Conservation (phyloP, 805 yeast species). For the Myxozyma vanderwaltii region DNA sequence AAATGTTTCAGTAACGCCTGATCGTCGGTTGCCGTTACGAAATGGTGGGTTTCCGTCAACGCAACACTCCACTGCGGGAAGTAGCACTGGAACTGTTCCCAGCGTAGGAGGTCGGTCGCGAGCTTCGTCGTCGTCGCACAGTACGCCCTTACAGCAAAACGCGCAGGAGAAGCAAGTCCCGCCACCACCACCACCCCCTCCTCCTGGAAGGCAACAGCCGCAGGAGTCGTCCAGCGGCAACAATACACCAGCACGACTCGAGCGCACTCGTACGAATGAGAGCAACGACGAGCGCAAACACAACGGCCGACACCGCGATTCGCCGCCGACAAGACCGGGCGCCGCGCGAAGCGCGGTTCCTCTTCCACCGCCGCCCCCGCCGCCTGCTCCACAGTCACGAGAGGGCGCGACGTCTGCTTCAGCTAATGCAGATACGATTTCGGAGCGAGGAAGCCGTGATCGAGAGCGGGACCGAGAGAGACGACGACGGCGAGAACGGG, state of each 20-base stretch:
- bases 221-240: background rate
- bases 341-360: background rate
- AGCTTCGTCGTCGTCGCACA: background rate
- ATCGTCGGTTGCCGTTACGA: background rate
- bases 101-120: background rate
- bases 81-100: background rate
- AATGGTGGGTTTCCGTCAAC: background rate
- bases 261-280: background rate
- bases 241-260: background rate
- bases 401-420: background rate
- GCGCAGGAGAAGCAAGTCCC: background rate
- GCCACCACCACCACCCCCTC: background rate
- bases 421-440: background rate
- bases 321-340: conserved; percentile 2
- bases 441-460: conserved; percentile 8
- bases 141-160: background rate
- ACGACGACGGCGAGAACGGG: conserved; percentile 12
- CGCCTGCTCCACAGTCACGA: background rate
- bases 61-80: background rate
- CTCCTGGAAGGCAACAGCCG: background rate
- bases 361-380: background rate
- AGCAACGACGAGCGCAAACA: background rate
- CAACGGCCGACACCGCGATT: background rate
- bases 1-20: background rate
- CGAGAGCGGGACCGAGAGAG: conserved; percentile 10